Evolutionary conservation across 345 rosid species (phyloP).

Genomic region (Lumnitzera littorea): DNA sequence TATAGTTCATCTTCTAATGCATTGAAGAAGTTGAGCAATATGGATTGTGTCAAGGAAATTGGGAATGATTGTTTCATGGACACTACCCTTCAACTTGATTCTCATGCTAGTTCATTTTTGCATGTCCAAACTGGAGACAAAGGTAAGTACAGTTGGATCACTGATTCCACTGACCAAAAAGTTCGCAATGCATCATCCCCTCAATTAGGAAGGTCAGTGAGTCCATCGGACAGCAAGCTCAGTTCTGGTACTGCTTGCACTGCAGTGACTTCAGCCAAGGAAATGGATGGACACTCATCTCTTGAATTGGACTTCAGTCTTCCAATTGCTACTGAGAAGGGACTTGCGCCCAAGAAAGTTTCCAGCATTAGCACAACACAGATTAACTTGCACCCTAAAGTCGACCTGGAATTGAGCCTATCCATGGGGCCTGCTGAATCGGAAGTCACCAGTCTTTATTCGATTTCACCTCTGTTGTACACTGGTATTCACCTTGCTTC

Average conservation of each 20-base stretch:
- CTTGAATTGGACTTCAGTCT: slow-evolving; percentile 74
- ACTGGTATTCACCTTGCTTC: slow-evolving; percentile 34
- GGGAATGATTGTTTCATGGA: slow-evolving; percentile 32
- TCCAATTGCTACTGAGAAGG: slow-evolving; percentile 70
- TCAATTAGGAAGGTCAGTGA: slow-evolving; percentile 57
- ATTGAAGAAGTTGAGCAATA: slow-evolving; percentile 42
- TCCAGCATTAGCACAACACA: slow-evolving; percentile 26
- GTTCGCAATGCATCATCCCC: slow-evolving; percentile 64
- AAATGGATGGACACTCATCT: slow-evolving; percentile 81
- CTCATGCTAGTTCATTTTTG: slow-evolving; percentile 20
- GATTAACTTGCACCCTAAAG: slow-evolving; percentile 31
- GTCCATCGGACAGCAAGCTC: slow-evolving; percentile 92
- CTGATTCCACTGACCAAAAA: slow-evolving; percentile 31
- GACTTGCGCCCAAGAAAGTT: slow-evolving; percentile 26
- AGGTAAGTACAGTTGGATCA: slow-evolving; percentile 64
- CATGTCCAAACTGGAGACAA: slow-evolving; percentile 41
- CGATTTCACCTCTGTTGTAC: slow-evolving; percentile 24
- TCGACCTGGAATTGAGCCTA: slow-evolving; percentile 79
- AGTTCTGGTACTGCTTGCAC: slow-evolving; percentile 76
- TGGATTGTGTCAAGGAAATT: slow-evolving; percentile 34
- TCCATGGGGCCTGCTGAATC: slow-evolving; percentile 62
- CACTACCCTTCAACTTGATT: slow-evolving; percentile 70
- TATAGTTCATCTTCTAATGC: slow-evolving; percentile 43
- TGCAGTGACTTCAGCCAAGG: slow-evolving; percentile 73
- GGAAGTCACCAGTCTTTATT: slow-evolving; percentile 48